Base-by-base conservation (phyloP, 2,329 filamentous ascomycete species). In the Penicillium sp. region DNA sequence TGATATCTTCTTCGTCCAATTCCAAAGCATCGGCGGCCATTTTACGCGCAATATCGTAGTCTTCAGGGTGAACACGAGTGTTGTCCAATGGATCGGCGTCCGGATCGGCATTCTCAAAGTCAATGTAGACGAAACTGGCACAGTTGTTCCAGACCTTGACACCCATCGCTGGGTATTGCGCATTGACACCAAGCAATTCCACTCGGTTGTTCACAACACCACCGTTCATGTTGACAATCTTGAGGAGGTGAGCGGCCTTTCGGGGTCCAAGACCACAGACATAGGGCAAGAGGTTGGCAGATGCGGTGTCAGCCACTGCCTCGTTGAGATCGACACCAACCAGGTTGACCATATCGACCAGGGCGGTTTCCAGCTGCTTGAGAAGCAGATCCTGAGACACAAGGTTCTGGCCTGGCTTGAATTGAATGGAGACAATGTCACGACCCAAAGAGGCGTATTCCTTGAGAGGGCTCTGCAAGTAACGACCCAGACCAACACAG, bases 281-380 rank as follows among this genome's bases (percentile, higher is more conserved):
- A 64, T 92, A 99, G 4, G 92, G 92, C 36, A 99, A 80, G 1
- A 99, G 82, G 60, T 93, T 94, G 13, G 92, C 91, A 8, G 89
- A 88, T 66, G 94, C 91, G 1, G 85, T 70, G 71, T 97, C 90
- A 40, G 81, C 82, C 52, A 96, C 87, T 13, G 92, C 92, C 61
- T 97, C 92, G 65, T 97, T 96, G 68, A 99, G 88, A 66, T 97
- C 90, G 36, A 99, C 90, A 68, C 94, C 94, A 43, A 92, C 92
- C 41, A 99, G 85, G 71, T 99, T 99, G 63, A 99, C 94, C 83
- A 96, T 96, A 70, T 99, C 94, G 10, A 99, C 93, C 85, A 99
- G 90, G 42, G 93, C 91, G n/a, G 90, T 95, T 67, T 99, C 94
- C 14, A 99, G 82, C 56, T 91, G 86, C 70, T 90, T 92, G 58